A percentile compares a stretch with the other conserved stretches of the same genome.
phyloP scores from a whole-genome alignment of 2,329 filamentous ascomycete genomes.

The Aspergillus latus region DNA sequence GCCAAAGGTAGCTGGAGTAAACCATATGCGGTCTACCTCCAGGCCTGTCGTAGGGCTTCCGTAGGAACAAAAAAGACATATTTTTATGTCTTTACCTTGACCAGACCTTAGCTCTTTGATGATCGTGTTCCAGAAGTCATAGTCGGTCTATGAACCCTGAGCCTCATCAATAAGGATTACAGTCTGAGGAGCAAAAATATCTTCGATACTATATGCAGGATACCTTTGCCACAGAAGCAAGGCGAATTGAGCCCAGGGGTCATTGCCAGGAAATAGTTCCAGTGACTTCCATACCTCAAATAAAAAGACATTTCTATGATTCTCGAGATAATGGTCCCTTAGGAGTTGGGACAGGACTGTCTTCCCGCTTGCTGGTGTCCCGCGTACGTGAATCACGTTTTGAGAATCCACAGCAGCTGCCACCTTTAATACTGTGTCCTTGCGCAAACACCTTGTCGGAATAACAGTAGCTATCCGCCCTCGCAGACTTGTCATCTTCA shows the following conservation, averaged over 20 bases:
- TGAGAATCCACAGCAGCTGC: conserved; percentile 9
- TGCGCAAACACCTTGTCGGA: background rate
- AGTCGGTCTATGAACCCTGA: conserved; percentile 14
- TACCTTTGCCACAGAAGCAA: conserved; percentile 3
- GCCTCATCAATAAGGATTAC: conserved; percentile 19
- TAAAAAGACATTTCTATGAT: conserved; percentile 5
- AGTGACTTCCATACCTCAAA: conserved; percentile 4
- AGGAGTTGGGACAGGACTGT: conserved; percentile 10
- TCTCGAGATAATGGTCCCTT: background rate
- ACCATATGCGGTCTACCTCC: conserved; percentile 1
- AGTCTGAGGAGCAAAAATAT: conserved; percentile 8
- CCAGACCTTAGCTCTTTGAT: conserved; percentile 14
- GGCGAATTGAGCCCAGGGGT: conserved; percentile 1
- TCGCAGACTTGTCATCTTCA: background rate
- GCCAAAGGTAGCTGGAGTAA: conserved; percentile 13
- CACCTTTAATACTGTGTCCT: conserved; percentile 12
- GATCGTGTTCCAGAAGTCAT: conserved; percentile 12
- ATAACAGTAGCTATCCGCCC: background rate
- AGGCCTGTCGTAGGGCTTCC: conserved; percentile 18
- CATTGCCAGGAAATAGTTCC: background rate
- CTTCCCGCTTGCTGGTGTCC: conserved; percentile 17
- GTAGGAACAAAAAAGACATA: conserved; percentile 21
- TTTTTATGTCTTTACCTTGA: conserved; percentile 7
- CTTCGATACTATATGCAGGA: background rate
- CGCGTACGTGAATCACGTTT: conserved; percentile 13